Percentiles rank a stretch among this genome's conserved stretches.
Evolutionary conservation across 768 basidiomycete genomes (phyloP).

Genomic region (Mycena olivaceomarginata): DNA sequence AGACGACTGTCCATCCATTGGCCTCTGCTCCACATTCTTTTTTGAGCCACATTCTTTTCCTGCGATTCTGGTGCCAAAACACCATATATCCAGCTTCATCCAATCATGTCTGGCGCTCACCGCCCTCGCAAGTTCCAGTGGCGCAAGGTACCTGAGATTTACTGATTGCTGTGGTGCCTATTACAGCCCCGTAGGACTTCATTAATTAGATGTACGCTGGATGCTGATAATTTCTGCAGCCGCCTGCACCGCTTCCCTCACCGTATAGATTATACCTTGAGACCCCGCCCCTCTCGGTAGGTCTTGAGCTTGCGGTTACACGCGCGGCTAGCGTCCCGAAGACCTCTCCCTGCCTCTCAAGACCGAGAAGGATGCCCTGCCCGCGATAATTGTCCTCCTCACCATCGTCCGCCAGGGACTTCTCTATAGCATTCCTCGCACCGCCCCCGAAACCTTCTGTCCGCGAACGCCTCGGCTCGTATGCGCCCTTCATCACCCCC

Average conservation of each 20-base stretch:
- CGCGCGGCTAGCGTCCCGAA: slow-evolving; percentile 12
- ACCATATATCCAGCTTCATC: too few species aligned
- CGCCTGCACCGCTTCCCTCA: slow-evolving; percentile 85
- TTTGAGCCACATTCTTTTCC: slow-evolving; percentile 57
- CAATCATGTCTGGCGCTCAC: slow-evolving; percentile 48
- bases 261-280: slow-evolving; percentile 82
- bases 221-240: not conserved
- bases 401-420: slow-evolving; percentile 78
- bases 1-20: slow-evolving; percentile 23
- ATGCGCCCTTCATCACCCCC: slow-evolving; percentile 52
- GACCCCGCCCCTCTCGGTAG: slow-evolving; percentile 87
- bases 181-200: slow-evolving; percentile 61
- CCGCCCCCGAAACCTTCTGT: slow-evolving; percentile 75
- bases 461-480: slow-evolving; percentile 70
- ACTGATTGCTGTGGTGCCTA: slow-evolving; percentile 11
- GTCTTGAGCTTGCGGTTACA: slow-evolving; percentile 45
- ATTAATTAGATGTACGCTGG: too few species aligned
- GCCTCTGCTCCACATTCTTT: slow-evolving; percentile 57
- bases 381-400: slow-evolving; percentile 91
- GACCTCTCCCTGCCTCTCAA: slow-evolving; percentile 63
- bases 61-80: slow-evolving; percentile 29
- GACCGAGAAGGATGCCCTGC: slow-evolving; percentile 83
- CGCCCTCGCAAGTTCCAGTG: slow-evolving; percentile 50
- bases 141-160: slow-evolving; percentile 20
- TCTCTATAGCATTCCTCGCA: slow-evolving; percentile 86